These are phyloP conservation scores for Phytopythium ostracodes DNA, from an alignment of 352 stramenopile genomes.

Conservation along the genomic window DNA sequence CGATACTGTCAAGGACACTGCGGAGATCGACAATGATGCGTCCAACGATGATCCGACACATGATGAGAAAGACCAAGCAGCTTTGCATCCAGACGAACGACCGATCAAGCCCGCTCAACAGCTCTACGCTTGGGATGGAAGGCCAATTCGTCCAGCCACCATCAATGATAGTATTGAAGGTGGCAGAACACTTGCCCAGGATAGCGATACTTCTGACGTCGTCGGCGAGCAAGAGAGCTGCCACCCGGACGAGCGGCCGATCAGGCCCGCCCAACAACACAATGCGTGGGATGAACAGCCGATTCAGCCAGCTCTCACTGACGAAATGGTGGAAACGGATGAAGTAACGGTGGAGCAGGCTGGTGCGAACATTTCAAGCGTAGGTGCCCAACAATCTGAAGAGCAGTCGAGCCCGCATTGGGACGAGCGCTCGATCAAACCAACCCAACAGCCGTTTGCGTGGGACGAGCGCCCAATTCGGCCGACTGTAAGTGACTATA, in stretches of 20 bases:
- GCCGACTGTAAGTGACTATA: not conserved
- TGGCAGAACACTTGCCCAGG: too few relatives aligned
- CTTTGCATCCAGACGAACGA: constrained; percentile 11
- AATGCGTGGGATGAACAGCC: not conserved
- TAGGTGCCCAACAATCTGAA: not conserved
- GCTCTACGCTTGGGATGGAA: constrained; percentile 1
- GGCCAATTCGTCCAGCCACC: not conserved
- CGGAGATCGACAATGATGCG: not conserved
- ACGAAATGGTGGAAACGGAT: not conserved
- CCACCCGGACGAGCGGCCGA: constrained; percentile 1
- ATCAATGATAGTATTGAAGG: not conserved
- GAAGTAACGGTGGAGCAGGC: not conserved
- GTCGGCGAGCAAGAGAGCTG: not conserved
- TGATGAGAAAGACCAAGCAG: not conserved
- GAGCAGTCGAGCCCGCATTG: not conserved
- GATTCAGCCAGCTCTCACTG: not conserved
- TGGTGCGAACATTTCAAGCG: not conserved
- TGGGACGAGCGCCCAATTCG: constrained; percentile 12
- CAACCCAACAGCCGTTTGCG: not conserved
- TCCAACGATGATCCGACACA: too few relatives aligned
- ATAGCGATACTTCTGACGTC: not conserved
- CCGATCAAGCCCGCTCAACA: constrained; percentile 11
- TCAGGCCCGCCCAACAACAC: not conserved
- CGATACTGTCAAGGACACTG: not conserved
- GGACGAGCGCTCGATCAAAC: not conserved